These are phyloP conservation scores for Lathyrus tuberosus DNA, from an alignment of 306 rosid genomes.

Conservation along the genomic window DNA sequence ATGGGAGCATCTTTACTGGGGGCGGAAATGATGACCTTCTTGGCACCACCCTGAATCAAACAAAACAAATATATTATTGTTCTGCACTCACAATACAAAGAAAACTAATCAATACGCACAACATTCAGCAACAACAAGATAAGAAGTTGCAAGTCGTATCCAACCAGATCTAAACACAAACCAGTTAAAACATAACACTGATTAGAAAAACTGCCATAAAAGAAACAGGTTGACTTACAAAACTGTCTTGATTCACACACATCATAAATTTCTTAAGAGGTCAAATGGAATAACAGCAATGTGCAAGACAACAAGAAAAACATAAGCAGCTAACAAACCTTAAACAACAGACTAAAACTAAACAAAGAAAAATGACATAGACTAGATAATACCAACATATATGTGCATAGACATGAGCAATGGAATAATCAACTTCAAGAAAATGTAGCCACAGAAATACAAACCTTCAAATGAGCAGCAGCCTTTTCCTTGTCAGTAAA, in stretches of 20 bases:
- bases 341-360: not conserved
- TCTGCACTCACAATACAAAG: not conserved
- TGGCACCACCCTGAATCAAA: slow-evolving; percentile 75
- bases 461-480: slow-evolving; percentile 73
- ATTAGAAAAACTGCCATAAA: not conserved
- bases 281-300: not conserved
- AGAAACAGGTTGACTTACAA: not conserved
- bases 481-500: slow-evolving; percentile 63
- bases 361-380: not conserved
- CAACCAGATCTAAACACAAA: not conserved
- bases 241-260: too few species aligned
- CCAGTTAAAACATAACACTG: not conserved
- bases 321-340: not conserved
- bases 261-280: too few species aligned
- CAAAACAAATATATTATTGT: not conserved
- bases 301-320: not conserved
- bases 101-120: not conserved
- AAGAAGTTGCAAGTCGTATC: not conserved
- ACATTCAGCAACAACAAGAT: not conserved
- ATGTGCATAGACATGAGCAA: not conserved
- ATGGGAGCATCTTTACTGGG: slow-evolving; percentile 95
- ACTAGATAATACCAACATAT: not conserved
- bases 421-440: not conserved
- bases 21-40: slow-evolving; percentile 92
- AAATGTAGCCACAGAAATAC: not conserved